Evolutionary conservation across 2,329 filamentous ascomycete genomes (phyloP), one percentile per base, ranked within the genome.

Genomic region (Capronia epimyces): DNA sequence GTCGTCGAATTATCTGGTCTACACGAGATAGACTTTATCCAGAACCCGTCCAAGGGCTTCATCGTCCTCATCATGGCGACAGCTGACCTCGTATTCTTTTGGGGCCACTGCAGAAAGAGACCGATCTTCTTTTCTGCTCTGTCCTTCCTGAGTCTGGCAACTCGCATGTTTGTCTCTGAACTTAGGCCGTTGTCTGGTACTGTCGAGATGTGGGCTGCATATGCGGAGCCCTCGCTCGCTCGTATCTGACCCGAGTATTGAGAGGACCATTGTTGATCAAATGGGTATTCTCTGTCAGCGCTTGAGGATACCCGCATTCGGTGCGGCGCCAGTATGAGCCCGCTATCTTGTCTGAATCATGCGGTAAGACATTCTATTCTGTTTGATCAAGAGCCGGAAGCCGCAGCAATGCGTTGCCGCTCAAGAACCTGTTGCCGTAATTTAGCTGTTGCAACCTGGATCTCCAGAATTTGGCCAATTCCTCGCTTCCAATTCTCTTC

Each of bases 401-500:
- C 27, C 37, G 48, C 52, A 37, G 39, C 25, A 13, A 47, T 32
- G 37, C 39, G 44, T 51, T 40, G 49, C 29, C 77, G 76, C 61
- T 84, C 81, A 53, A 89, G 64, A 45, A 89, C 80, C 68, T 87
- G 78, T 60, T 73, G 72, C 64, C 81, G 76, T 62, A 96, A 63
- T 43, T 75, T 77, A 69, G 95, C 87, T 8, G 84, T 84, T 0
- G 89, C 93, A 47, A 91, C 77, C 74, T 96, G 88, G 0, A 87
- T 87, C 78, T 96, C 89, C 32, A 97, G 71, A 41, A 93, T 83
- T 53, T 82, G 78, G 2, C 86, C 86, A 1, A 97, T 80, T 20
- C 87, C 87, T 43, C 75, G 78, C 69, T 79, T 83, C 91, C 91
- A 97, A 2, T 78, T 80, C 54, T 87, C 82, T 63, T 94, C 87